Evolutionary conservation across 495 filamentous ascomycete genomes (phyloP).

Genomic region (Hyphodiscus hymeniophilus): DNA sequence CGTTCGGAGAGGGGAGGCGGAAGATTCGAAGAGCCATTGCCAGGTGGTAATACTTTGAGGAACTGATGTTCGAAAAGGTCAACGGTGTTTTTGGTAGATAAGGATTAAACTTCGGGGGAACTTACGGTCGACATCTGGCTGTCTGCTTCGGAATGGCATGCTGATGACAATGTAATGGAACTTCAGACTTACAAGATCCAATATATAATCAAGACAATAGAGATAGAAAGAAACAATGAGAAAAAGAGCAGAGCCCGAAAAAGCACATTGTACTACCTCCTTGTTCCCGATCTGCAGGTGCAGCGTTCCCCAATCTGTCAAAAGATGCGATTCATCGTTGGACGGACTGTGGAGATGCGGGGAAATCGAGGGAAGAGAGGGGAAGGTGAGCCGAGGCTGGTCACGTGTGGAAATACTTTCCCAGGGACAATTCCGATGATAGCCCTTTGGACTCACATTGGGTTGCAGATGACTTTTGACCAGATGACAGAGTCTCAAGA

Average conservation of each 20-base stretch:
- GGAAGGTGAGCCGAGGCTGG: no score
- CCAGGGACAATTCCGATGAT: no score
- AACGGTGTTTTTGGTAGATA: background rate
- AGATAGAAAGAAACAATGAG: background rate
- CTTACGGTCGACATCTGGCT: constrained; percentile 16
- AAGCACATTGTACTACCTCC: background rate
- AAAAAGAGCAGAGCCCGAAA: background rate
- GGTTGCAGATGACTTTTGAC: no score
- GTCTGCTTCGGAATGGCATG: constrained; percentile 18
- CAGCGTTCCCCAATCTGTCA: background rate
- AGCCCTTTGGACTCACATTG: no score
- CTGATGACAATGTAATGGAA: background rate
- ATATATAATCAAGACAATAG: background rate
- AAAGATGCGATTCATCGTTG: background rate
- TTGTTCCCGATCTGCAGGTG: background rate
- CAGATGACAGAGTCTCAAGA: no score
- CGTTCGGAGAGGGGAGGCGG: constrained; percentile 33
- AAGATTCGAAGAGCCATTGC: constrained; percentile 52
- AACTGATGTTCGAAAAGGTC: constrained; percentile 26
- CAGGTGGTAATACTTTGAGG: constrained; percentile 46
- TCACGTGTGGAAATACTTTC: no score
- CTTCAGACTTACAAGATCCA: background rate
- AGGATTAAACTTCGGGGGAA: background rate
- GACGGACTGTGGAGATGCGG: no score
- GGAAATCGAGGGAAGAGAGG: no score